A percentile compares a stretch with the other conserved stretches of the same genome.
Evolutionary conservation across 2,329 filamentous ascomycete species (phyloP).

Genomic region (Alternaria tenuissima): DNA sequence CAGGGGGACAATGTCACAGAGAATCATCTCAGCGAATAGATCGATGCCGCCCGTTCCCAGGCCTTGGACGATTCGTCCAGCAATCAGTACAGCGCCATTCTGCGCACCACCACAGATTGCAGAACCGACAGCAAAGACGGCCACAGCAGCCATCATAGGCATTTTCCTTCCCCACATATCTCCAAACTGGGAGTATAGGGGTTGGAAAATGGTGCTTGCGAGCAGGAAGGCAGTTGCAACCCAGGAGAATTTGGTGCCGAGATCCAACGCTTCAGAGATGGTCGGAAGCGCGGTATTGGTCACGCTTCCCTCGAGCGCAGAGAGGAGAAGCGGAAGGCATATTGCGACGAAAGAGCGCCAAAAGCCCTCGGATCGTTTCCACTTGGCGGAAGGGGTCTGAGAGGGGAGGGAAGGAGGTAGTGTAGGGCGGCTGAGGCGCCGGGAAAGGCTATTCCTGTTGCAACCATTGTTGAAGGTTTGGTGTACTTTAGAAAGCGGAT

Average conservation of each 20-base stretch:
- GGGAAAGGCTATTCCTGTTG: background rate
- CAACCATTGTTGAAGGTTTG: background rate
- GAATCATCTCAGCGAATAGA: slow-evolving; percentile 58
- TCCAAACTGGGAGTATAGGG: slow-evolving; percentile 60
- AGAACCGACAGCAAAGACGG: slow-evolving; percentile 62
- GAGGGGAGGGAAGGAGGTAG: slow-evolving; percentile 13
- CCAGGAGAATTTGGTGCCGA: slow-evolving; percentile 38
- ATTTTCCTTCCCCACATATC: slow-evolving; percentile 63
- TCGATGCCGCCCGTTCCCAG: slow-evolving; percentile 58
- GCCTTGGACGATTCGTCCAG: slow-evolving; percentile 65
- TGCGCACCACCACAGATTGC: slow-evolving; percentile 61
- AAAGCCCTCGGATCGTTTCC: slow-evolving; percentile 34
- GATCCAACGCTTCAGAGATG: slow-evolving; percentile 42
- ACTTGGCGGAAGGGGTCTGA: slow-evolving; percentile 13
- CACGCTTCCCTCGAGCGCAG: slow-evolving; percentile 49
- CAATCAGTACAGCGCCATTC: slow-evolving; percentile 59
- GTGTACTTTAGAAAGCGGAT: background rate
- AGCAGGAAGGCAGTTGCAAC: slow-evolving; percentile 40
- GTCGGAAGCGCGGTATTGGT: slow-evolving; percentile 54
- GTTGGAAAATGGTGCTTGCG: slow-evolving; percentile 56
- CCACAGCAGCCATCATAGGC: slow-evolving; percentile 49
- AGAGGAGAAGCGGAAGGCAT: slow-evolving; percentile 35
- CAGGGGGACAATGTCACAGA: slow-evolving; percentile 61
- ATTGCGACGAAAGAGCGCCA: slow-evolving; percentile 43
- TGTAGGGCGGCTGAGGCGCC: slow-evolving; percentile 10